phyloP scores from a whole-genome alignment of 306 rosid species.

The Cercis canadensis region DNA sequence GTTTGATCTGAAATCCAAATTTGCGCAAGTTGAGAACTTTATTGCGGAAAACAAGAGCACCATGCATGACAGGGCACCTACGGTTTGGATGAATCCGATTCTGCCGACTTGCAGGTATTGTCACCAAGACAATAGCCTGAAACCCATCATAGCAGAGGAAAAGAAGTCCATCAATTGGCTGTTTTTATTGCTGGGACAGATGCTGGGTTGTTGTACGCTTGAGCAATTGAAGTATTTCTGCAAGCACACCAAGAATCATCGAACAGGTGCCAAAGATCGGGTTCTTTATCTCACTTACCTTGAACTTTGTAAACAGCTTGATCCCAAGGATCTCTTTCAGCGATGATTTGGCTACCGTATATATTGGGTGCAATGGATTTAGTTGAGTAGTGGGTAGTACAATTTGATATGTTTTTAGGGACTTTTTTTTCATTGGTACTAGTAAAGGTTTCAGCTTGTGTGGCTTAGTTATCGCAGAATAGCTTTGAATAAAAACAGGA shows the following conservation, averaged over 20 bases:
- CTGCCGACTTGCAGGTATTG: conserved; percentile 46
- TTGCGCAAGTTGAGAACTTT: neutral
- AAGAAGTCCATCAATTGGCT: conserved; percentile 64
- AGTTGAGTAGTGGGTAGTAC: neutral
- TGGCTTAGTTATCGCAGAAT: too few species aligned
- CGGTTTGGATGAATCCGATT: conserved; percentile 44
- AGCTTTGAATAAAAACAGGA: too few species aligned
- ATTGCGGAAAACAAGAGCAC: neutral
- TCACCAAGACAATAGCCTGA: conserved; percentile 33
- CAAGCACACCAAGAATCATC: conserved; percentile 51
- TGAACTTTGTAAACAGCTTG: conserved; percentile 52
- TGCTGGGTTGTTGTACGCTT: conserved; percentile 57
- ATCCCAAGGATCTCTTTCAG: conserved; percentile 38
- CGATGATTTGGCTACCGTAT: neutral
- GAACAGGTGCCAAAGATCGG: conserved; percentile 66
- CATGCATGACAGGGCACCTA: conserved; percentile 56
- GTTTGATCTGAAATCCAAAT: conserved; percentile 19
- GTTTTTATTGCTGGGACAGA: conserved; percentile 58
- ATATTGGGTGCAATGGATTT: neutral
- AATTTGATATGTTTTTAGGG: too few species aligned
- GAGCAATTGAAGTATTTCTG: conserved; percentile 63
- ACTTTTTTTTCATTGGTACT: too few species aligned
- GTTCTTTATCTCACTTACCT: conserved; percentile 57
- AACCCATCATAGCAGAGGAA: conserved; percentile 38
- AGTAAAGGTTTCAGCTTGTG: too few species aligned